phyloP scores from a whole-genome alignment of 75 land plant genomes.

The Pinus taeda region DNA sequence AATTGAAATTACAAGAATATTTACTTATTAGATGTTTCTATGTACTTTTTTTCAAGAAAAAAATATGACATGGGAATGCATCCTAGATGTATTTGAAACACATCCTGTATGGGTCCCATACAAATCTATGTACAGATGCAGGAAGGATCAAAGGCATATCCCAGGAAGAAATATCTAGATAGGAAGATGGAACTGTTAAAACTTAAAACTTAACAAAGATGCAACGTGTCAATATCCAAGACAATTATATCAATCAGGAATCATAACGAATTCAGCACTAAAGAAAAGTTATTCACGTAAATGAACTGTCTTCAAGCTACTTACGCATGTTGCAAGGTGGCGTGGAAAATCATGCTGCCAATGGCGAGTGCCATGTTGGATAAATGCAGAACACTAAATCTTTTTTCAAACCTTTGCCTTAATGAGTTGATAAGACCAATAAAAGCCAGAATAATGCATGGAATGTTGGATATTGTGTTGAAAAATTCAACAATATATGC shows the following conservation, averaged over 20 bases:
- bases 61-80: no score
- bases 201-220: neutral
- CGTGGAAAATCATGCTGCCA: constrained; percentile 76
- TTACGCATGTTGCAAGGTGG: constrained; percentile 66
- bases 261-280: neutral
- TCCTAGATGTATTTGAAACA: no score
- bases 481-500: constrained; percentile 72
- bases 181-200: no score
- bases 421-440: constrained; percentile 64
- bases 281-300: neutral
- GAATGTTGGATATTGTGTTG: constrained; percentile 80
- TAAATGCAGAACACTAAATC: constrained; percentile 72
- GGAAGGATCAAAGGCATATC: no score
- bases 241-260: neutral
- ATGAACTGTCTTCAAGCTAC: constrained; percentile 18
- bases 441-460: constrained; percentile 69
- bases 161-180: no score
- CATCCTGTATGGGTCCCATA: no score
- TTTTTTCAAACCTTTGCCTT: constrained; percentile 70
- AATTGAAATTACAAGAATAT: no score
- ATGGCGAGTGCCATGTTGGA: constrained; percentile 67
- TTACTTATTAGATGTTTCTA: no score
- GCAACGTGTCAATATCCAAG: neutral
- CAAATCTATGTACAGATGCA: no score
- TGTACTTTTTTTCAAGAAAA: no score